A percentile compares a stretch with the other conserved stretches of the same genome.
These are phyloP conservation scores for Kwoniella heveanensis DNA, from an alignment of 768 basidiomycete genomes.

Conservation along the genomic window DNA sequence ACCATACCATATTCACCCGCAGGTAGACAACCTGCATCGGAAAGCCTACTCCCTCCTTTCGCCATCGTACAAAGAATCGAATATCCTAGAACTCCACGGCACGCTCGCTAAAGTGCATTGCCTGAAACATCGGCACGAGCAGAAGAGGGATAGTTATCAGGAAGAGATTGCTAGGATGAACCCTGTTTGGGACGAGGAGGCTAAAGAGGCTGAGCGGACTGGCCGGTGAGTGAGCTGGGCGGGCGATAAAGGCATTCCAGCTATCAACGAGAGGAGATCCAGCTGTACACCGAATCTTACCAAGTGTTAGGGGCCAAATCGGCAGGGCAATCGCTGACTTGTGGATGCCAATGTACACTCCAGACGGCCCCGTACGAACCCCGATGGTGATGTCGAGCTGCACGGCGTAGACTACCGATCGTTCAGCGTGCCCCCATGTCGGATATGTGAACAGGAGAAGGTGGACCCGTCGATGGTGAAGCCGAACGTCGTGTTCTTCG, in stretches of 20 bases:
- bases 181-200: conserved; percentile 69
- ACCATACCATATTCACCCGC: too few species aligned
- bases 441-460: conserved; percentile 67
- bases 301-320: too few species aligned
- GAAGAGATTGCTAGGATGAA: conserved; percentile 70
- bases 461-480: conserved; percentile 68
- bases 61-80: conserved; percentile 54
- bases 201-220: conserved; percentile 63
- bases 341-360: conserved; percentile 50
- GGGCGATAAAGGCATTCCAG: too few species aligned
- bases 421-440: conserved; percentile 79
- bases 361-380: conserved; percentile 73
- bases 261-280: too few species aligned
- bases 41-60: conserved; percentile 61
- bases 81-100: conserved; percentile 83
- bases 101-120: conserved; percentile 85
- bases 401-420: conserved; percentile 74
- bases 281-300: too few species aligned
- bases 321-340: not conserved
- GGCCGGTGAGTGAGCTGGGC: conserved; percentile 28
- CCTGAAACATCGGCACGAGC: conserved; percentile 66
- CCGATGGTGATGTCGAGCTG: conserved; percentile 89
- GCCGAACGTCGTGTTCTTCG: conserved; percentile 79
- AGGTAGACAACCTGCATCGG: conserved; percentile 90
- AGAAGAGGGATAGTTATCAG: conserved; percentile 72